Conservation (phyloP, 1,139 yeast genomes). For the Candida sanyaensis region DNA sequence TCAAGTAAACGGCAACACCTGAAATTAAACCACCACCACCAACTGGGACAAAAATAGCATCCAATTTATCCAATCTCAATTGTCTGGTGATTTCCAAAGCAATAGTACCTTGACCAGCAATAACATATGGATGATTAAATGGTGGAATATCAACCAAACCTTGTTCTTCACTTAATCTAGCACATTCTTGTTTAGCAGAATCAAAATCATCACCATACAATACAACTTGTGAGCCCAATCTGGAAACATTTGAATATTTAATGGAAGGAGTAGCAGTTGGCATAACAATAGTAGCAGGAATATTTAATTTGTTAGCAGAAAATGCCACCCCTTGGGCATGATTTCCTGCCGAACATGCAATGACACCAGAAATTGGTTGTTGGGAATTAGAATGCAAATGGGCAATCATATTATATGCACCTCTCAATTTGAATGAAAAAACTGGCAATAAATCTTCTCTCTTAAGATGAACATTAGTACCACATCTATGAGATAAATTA, state of each 20-base stretch:
- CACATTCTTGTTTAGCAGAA: conserved; percentile 87
- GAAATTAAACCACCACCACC: conserved; percentile 98
- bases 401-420: conserved; percentile 97
- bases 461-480: conserved; percentile 73
- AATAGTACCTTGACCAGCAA: conserved; percentile 99
- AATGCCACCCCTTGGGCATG: conserved; percentile 99
- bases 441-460: conserved; percentile 95
- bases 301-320: conserved; percentile 79
- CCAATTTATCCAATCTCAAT: conserved; percentile 70
- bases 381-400: conserved; percentile 57
- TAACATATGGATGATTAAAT: conserved; percentile 94
- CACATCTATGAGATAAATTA: conserved; percentile 69
- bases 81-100: conserved; percentile 93
- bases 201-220: conserved; percentile 93
- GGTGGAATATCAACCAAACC: conserved; percentile 93
- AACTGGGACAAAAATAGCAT: conserved; percentile 88
- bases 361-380: conserved; percentile 79
- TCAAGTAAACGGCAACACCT: conserved; percentile 86
- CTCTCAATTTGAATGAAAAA: conserved; percentile 92
- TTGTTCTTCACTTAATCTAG: conserved; percentile 63
- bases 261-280: conserved; percentile 96
- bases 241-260: conserved; percentile 84
- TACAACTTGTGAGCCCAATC: conserved; percentile 94
- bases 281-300: conserved; percentile 97
- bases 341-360: conserved; percentile 98